Conservation (phyloP, 148 eudicot genomes). For the Diospyros kaki region DNA sequence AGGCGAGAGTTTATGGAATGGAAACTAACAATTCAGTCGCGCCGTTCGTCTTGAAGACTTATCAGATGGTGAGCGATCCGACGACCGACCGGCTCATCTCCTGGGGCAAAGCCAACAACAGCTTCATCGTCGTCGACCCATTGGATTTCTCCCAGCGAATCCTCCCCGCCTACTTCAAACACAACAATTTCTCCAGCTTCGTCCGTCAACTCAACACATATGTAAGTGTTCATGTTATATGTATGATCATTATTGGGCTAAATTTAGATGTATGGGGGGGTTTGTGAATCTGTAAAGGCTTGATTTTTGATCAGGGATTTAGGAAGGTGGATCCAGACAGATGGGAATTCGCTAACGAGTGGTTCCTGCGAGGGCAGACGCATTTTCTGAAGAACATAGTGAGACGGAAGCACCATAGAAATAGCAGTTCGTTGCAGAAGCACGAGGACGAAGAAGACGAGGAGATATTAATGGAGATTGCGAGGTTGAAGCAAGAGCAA, state of each 20-base stretch:
- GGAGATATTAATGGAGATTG: constrained; percentile 45
- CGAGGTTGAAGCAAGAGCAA: constrained; percentile 58
- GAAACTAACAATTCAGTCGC: constrained; percentile 32
- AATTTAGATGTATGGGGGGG: neutral
- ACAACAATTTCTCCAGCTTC: constrained; percentile 85
- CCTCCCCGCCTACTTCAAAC: constrained; percentile 69
- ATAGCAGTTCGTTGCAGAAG: neutral
- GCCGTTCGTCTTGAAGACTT: constrained; percentile 71
- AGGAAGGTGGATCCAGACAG: constrained; percentile 62
- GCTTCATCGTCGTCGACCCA: constrained; percentile 63
- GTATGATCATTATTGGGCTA: neutral
- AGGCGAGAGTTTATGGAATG: neutral
- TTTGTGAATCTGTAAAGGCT: neutral
- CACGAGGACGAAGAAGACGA: constrained; percentile 30
- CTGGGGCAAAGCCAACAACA: constrained; percentile 73
- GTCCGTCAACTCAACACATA: constrained; percentile 90
- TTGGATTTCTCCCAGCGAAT: constrained; percentile 54
- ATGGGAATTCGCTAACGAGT: constrained; percentile 74
- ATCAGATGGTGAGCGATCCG: constrained; percentile 67
- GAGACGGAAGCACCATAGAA: constrained; percentile 38
- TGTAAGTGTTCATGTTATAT: constrained; percentile 28
- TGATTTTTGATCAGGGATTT: constrained; percentile 40
- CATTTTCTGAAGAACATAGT: constrained; percentile 52
- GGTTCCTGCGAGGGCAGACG: constrained; percentile 67
- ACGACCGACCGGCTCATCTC: constrained; percentile 45